A percentile compares a stretch with the other conserved stretches of the same genome.
Conservation (phyloP, 768 basidiomycete genomes). For the Phylloporus sp. region DNA sequence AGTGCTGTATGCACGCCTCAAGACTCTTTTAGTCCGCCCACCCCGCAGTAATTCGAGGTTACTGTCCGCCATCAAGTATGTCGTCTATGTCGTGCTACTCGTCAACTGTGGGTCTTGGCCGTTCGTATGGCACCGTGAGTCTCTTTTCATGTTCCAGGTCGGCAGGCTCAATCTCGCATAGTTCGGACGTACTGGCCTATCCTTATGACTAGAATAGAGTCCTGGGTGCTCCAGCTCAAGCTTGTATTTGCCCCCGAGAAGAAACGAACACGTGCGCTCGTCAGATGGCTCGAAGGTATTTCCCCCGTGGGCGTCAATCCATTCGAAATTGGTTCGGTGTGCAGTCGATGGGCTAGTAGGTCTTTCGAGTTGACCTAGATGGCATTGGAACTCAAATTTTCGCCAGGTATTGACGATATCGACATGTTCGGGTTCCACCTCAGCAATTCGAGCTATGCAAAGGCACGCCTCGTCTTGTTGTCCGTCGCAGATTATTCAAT, state of each 20-base stretch:
- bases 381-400: neutral
- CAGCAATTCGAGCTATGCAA: constrained; percentile 78
- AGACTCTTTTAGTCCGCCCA: neutral
- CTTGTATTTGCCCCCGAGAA: constrained; percentile 36
- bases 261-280: constrained; percentile 31
- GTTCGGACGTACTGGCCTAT: constrained; percentile 54
- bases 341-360: constrained; percentile 51
- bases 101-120: constrained; percentile 60
- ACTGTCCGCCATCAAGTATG: constrained; percentile 16
- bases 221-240: constrained; percentile 32
- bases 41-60: constrained; percentile 4
- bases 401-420: constrained; percentile 58
- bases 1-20: too few relatives aligned
- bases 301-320: constrained; percentile 56
- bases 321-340: constrained; percentile 39
- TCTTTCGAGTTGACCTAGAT: neutral
- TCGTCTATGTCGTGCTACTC: constrained; percentile 41
- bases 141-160: neutral
- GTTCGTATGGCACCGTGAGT: constrained; percentile 65
- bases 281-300: constrained; percentile 43
- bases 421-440: constrained; percentile 66
- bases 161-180: constrained; percentile 18
- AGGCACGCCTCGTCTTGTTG: constrained; percentile 35
- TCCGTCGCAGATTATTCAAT: neutral
- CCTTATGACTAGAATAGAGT: constrained; percentile 31